Percentiles rank a stretch among this genome's conserved stretches.
These are phyloP conservation scores for Trametes gibbosa DNA, from an alignment of 768 basidiomycete species.

Conservation along the genomic window DNA sequence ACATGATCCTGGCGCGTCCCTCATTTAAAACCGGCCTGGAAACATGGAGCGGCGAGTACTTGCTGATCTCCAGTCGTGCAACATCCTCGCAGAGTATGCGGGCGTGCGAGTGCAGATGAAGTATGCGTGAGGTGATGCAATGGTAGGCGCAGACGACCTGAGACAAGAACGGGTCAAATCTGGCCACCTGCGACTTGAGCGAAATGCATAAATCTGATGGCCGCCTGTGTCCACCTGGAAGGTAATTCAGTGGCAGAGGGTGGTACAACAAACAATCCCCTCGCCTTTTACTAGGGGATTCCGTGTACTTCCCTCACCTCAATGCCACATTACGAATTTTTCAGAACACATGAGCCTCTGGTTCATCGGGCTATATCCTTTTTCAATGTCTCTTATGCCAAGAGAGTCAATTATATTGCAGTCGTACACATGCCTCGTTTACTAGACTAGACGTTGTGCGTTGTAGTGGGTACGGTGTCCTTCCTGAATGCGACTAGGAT, in stretches of 20 bases:
- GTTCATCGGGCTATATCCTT: neutral
- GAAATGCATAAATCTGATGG: conserved; percentile 8
- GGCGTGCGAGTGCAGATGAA: too few species aligned
- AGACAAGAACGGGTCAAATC: too few species aligned
- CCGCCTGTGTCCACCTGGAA: neutral
- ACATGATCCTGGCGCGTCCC: conserved; percentile 12
- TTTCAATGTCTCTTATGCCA: neutral
- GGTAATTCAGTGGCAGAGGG: conserved; percentile 8
- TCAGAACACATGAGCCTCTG: conserved; percentile 14
- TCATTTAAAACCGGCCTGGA: too few species aligned
- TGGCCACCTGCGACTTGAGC: conserved; percentile 6
- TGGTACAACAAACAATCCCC: conserved; percentile 24
- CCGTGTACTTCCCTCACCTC: conserved; percentile 20
- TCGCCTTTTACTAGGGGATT: conserved; percentile 28
- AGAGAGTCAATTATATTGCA: too few species aligned
- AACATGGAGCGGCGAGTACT: too few species aligned
- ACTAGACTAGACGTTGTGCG: too few species aligned
- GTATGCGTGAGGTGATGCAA: neutral
- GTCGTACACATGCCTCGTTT: too few species aligned
- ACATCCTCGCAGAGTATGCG: neutral
- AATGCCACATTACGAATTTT: conserved; percentile 21
- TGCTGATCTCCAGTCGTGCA: too few species aligned
- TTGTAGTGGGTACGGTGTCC: too few species aligned
- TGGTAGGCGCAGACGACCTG: neutral
- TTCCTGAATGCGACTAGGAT: too few species aligned